Evolutionary conservation across 768 basidiomycete genomes (phyloP).

Genomic region (Sutorius australiensis): DNA sequence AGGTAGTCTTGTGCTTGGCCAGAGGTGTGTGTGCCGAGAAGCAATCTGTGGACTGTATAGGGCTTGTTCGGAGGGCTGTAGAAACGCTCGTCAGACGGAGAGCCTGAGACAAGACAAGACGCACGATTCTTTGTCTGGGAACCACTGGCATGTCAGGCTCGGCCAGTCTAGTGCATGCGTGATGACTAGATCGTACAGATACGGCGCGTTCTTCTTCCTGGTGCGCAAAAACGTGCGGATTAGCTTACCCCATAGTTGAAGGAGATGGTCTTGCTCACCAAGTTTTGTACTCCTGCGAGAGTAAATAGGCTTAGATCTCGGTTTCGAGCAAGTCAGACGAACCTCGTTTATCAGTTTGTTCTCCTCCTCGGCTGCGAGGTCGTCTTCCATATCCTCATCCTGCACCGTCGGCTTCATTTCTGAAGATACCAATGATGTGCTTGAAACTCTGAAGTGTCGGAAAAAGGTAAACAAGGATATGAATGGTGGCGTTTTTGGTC

Average conservation of each 20-base stretch:
- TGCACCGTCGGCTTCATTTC: slow-evolving; percentile 46
- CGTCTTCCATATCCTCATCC: slow-evolving; percentile 71
- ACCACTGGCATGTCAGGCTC: slow-evolving; percentile 96
- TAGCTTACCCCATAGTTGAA: not conserved
- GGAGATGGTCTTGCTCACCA: slow-evolving; percentile 46
- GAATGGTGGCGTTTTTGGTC: slow-evolving; percentile 1
- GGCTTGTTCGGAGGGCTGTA: slow-evolving; percentile 84
- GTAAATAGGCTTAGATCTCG: slow-evolving; percentile 8
- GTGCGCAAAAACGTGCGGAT: not conserved
- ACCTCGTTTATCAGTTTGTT: slow-evolving; percentile 89
- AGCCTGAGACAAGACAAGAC: slow-evolving; percentile 26
- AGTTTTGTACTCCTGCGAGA: slow-evolving; percentile 74
- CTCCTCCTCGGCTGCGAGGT: slow-evolving; percentile 79
- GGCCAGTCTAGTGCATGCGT: slow-evolving; percentile 99
- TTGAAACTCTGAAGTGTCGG: not conserved
- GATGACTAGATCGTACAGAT: slow-evolving; percentile 95
- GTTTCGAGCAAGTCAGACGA: slow-evolving; percentile 16
- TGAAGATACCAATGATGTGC: not conserved
- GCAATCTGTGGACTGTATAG: slow-evolving; percentile 91
- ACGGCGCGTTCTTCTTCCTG: slow-evolving; percentile 97
- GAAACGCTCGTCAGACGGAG: not conserved
- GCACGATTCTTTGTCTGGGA: slow-evolving; percentile 93
- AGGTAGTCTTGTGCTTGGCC: slow-evolving; percentile 92
- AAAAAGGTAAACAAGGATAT: not conserved
- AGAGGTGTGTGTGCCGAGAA: slow-evolving; percentile 97